These are phyloP conservation scores for Micractinium sp. DNA, from an alignment of 139 green algal genomes.

Conservation along the genomic window DNA sequence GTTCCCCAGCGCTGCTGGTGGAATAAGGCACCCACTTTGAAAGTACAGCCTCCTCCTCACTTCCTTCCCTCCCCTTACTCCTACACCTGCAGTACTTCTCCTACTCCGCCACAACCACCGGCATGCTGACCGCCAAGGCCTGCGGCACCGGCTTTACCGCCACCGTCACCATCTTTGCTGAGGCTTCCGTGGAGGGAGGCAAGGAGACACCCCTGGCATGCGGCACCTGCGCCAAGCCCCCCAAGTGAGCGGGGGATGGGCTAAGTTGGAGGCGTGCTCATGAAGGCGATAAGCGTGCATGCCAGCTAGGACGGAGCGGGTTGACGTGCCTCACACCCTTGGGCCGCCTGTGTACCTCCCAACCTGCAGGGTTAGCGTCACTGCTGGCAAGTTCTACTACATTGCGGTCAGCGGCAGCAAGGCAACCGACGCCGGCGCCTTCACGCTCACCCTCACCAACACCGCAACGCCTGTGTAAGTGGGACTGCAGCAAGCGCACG, in stretches of 20 bases:
- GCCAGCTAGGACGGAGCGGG: too few species aligned
- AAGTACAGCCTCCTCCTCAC: too few species aligned
- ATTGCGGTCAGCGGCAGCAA: neutral
- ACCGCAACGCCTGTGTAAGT: neutral
- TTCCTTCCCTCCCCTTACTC: neutral
- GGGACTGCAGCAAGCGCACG: neutral
- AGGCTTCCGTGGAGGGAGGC: slow-evolving; percentile 3
- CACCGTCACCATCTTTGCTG: neutral
- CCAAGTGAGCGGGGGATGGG: neutral
- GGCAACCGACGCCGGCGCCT: neutral
- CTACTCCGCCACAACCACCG: neutral
- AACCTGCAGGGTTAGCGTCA: neutral
- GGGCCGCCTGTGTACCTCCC: too few species aligned
- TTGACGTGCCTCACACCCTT: too few species aligned
- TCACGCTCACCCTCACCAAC: neutral
- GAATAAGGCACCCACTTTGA: too few species aligned
- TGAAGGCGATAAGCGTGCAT: too few species aligned
- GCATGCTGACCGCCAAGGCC: slow-evolving; percentile 4
- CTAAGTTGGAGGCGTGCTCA: too few species aligned
- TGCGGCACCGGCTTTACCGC: neutral
- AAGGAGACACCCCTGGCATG: neutral
- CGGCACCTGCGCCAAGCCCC: neutral
- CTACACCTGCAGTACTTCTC: neutral
- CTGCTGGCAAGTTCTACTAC: neutral
- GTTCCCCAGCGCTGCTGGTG: neutral